phyloP scores from a whole-genome alignment of 164 flowering plant species.

The Vitis rotundifolia region DNA sequence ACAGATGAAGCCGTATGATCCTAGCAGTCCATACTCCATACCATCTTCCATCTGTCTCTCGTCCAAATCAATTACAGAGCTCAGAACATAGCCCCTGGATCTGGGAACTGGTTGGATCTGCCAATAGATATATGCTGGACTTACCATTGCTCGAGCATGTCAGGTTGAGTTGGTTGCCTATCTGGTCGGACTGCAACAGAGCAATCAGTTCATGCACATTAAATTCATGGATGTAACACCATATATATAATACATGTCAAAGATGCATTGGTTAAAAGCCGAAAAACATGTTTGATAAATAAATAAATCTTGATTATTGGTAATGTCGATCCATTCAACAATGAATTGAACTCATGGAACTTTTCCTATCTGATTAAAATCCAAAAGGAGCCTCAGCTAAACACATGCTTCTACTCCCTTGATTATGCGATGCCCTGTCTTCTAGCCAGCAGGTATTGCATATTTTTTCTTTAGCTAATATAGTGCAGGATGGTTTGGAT shows the following conservation, averaged over 20 bases:
- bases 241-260: too few species aligned
- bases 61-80: constrained; percentile 55
- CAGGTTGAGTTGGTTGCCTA: constrained; percentile 54
- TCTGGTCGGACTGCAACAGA: constrained; percentile 61
- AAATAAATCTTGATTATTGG: too few species aligned
- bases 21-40: constrained; percentile 5
- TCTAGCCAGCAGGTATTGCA: not conserved
- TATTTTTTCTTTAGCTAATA: not conserved
- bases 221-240: not conserved
- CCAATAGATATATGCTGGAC: constrained; percentile 32
- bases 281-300: too few species aligned
- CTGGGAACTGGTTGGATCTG: constrained; percentile 39
- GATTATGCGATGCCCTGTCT: not conserved
- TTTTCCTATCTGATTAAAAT: not conserved
- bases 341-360: not conserved
- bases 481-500: not conserved
- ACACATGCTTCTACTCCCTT: not conserved
- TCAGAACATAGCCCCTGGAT: constrained; percentile 62
- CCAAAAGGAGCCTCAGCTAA: not conserved
- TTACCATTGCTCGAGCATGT: constrained; percentile 69
- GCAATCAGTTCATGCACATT: not conserved
- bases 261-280: too few species aligned
- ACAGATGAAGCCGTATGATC: not conserved
- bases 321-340: not conserved
- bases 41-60: constrained; percentile 3